Conservation (phyloP, 129 eudicot genomes). For the Calendula officinalis region DNA sequence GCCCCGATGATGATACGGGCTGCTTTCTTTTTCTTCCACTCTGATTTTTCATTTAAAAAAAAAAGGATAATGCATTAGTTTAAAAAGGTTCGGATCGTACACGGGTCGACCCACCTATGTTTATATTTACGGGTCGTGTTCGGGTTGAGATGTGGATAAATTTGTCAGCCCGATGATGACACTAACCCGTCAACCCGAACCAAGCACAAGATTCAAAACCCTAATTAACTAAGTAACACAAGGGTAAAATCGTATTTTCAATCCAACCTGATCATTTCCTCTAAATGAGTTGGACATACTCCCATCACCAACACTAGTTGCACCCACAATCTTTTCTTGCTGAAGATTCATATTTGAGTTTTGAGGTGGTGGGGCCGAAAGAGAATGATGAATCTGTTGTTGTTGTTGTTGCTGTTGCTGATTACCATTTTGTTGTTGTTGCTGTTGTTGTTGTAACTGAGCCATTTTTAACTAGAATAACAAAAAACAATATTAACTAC, state of each 20-base stretch:
- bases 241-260: not conserved
- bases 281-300: conserved; percentile 83
- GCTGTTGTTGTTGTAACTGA: conserved; percentile 52
- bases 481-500: not conserved
- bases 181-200: too few relatives aligned
- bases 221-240: conserved; percentile 4
- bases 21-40: conserved; percentile 69
- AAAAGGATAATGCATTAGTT: too few relatives aligned
- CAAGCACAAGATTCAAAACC: conserved; percentile 33
- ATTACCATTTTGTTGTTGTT: conserved; percentile 27
- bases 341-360: conserved; percentile 62
- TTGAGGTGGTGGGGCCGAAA: conserved; percentile 71
- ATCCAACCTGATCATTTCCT: conserved; percentile 82
- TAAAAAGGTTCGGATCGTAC: too few relatives aligned
- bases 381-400: conserved; percentile 62
- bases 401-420: conserved; percentile 63
- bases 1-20: conserved; percentile 83
- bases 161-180: conserved; percentile 35
- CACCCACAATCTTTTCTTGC: conserved; percentile 70
- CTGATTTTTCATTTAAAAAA: not conserved
- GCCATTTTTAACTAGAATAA: conserved; percentile 65
- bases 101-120: too few relatives aligned
- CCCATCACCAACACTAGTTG: conserved; percentile 70
- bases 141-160: too few relatives aligned
- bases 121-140: too few relatives aligned